phyloP scores from a whole-genome alignment of 306 rosid genomes.

The Glycine latifolia region DNA sequence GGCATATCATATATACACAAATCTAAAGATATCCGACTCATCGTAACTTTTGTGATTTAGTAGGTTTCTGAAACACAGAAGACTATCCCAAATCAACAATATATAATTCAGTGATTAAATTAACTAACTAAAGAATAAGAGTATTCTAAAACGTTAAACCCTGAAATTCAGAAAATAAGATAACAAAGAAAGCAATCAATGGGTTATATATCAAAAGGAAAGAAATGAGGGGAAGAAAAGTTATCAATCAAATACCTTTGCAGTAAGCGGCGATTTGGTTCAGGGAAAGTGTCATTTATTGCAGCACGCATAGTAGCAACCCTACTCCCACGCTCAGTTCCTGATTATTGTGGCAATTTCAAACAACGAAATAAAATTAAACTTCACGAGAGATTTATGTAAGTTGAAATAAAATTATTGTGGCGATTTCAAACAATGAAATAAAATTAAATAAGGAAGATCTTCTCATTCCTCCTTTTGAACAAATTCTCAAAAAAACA shows the following conservation, averaged over 20 bases:
- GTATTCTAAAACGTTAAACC: conserved; percentile 34
- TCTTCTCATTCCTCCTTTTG: neutral
- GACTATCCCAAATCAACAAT: too few relatives aligned
- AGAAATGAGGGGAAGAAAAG: conserved; percentile 8
- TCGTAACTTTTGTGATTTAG: too few relatives aligned
- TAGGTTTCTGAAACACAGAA: too few relatives aligned
- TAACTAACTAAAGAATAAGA: conserved; percentile 13
- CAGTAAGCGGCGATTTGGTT: conserved; percentile 89
- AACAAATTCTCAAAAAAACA: neutral
- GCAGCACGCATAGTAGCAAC: conserved; percentile 85
- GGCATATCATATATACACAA: too few relatives aligned
- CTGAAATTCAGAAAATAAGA: conserved; percentile 9
- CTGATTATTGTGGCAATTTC: conserved; percentile 57
- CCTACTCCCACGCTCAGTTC: conserved; percentile 75
- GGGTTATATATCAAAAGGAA: conserved; percentile 29
- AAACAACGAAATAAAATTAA: conserved; percentile 35
- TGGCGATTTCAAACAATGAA: conserved; percentile 41
- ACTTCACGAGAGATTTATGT: conserved; percentile 30
- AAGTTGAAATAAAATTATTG: conserved; percentile 37
- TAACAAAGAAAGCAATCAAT: conserved; percentile 19
- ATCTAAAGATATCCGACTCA: too few relatives aligned
- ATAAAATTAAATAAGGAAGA: conserved; percentile 22
- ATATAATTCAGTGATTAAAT: too few relatives aligned
- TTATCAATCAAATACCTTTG: conserved; percentile 73
- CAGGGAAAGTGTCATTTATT: conserved; percentile 91